Evolutionary conservation across 1,284 basidiomycete species (phyloP), one percentile per base, ranked within the genome.

Genomic region (Boletus coffeatus): DNA sequence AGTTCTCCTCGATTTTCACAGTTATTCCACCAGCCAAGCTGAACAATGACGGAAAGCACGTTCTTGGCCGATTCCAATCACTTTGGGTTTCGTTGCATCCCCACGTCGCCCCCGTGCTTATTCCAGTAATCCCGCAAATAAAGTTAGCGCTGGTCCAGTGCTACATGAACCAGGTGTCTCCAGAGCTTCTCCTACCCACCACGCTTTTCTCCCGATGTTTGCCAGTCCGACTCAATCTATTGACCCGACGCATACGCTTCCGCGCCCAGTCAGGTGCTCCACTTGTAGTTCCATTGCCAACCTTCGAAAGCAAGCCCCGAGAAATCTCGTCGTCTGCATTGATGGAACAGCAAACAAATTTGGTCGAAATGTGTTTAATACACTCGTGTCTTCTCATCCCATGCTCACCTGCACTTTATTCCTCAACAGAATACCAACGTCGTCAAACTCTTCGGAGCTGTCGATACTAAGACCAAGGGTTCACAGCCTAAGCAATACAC

Each of bases 321-420:
- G 75, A 56, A 77, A 76, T 57, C 68, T 76, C 5, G 67, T 76
- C 13, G 68, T 76, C 13, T 77, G 75, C 62, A 76, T 76, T 29
- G 74, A 76, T 60, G 74, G 74, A 0, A 77, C 76, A 8, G 67
- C 74, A 5, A 76, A 76, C 55, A 66, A 74, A 56, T 77, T 75
- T n/a, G 71, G 75, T 43, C 58, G 61, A 29, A 69, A 72, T 46
- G 74, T 75, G 50, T 6, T 66, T 59, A 1, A 5, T 18, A 4
- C 13, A 11, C 25, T 29, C 8, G 29, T 46, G 1, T 25, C n/a
- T 25, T 1, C 29, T n/a, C 9, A 4, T 16, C 36, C 1, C 16
- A n/a, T 34, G 2, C n/a, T 55, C 9, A 48, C 29, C 4, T 11
- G 4, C 36, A 21, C 11, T 25, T 48, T 18, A 62, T 58, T 46